Evolutionary conservation across 495 filamentous ascomycete species (phyloP).

Genomic region (Penicillium psychrofluorescens): DNA sequence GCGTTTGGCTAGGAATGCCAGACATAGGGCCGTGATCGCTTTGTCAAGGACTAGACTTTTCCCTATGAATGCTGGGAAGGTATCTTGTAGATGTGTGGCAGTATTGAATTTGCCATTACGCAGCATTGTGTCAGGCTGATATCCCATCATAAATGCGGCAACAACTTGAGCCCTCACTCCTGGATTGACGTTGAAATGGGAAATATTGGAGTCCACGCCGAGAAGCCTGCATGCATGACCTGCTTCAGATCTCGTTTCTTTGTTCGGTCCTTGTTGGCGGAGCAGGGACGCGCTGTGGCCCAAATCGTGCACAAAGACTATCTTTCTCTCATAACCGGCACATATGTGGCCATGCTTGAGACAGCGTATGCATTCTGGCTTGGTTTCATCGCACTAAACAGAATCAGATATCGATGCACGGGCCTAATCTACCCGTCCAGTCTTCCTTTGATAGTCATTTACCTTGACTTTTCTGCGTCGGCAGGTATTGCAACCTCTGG

Average conservation of each 20-base stretch:
- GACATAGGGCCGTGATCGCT: slow-evolving; percentile 12
- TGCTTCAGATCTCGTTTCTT: too few relatives aligned
- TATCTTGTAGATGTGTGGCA: slow-evolving; percentile 7
- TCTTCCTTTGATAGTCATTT: not conserved
- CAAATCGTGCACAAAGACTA: slow-evolving; percentile 11
- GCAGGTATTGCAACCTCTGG: slow-evolving; percentile 20
- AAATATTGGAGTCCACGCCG: slow-evolving; percentile 4
- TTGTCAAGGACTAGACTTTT: slow-evolving; percentile 10
- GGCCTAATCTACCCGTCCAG: not conserved
- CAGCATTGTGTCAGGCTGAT: slow-evolving; percentile 1
- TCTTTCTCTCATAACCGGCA: slow-evolving; percentile 15
- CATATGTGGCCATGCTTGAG: slow-evolving; percentile 22
- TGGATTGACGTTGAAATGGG: slow-evolving; percentile 10
- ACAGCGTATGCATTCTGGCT: slow-evolving; percentile 18
- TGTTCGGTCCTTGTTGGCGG: too few relatives aligned
- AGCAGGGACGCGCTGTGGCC: not conserved
- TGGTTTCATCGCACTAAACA: slow-evolving; percentile 20
- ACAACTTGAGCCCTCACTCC: slow-evolving; percentile 9
- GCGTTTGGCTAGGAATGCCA: slow-evolving; percentile 15
- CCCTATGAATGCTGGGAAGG: slow-evolving; percentile 6
- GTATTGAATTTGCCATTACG: not conserved
- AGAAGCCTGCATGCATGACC: not conserved
- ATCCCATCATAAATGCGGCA: slow-evolving; percentile 10
- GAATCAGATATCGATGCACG: slow-evolving; percentile 5
- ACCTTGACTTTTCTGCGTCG: slow-evolving; percentile 17